Conservation (phyloP, 345 rosid species). For the Bruguiera gymnorhiza region DNA sequence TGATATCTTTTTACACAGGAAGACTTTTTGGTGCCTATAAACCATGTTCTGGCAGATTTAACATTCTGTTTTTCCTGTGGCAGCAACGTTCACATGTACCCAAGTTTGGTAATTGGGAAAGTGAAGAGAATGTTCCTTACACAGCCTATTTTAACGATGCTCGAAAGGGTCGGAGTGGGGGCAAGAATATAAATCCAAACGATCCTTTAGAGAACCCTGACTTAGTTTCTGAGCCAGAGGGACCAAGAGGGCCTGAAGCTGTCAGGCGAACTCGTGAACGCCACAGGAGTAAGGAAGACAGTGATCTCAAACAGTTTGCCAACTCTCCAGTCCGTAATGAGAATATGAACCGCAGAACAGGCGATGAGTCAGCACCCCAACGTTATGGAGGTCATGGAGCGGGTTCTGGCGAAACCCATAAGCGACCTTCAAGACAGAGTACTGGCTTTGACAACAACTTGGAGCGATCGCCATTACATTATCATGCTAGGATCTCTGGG, state of each 20-base stretch:
- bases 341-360: constrained; percentile 31
- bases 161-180: constrained; percentile 58
- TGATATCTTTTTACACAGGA: not conserved
- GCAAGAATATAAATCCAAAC: constrained; percentile 59
- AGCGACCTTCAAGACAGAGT: constrained; percentile 43
- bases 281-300: constrained; percentile 41
- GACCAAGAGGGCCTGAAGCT: constrained; percentile 29
- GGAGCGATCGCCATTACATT: constrained; percentile 64
- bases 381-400: constrained; percentile 51
- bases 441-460: constrained; percentile 55
- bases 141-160: constrained; percentile 87
- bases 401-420: constrained; percentile 38
- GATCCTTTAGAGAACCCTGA: constrained; percentile 67
- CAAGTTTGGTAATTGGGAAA: constrained; percentile 87
- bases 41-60: constrained; percentile 10
- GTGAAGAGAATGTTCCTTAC: constrained; percentile 74
- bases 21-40: constrained; percentile 1
- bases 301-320: constrained; percentile 35
- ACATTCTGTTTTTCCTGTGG: constrained; percentile 15
- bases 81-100: constrained; percentile 81
- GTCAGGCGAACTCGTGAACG: constrained; percentile 40
- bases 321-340: constrained; percentile 49
- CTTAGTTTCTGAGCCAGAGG: constrained; percentile 40
- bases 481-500: constrained; percentile 39
- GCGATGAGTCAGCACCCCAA: constrained; percentile 34